These are phyloP conservation scores for Chrysosporium queenslandicum DNA, from an alignment of 2,329 filamentous ascomycete genomes.

Conservation along the genomic window DNA sequence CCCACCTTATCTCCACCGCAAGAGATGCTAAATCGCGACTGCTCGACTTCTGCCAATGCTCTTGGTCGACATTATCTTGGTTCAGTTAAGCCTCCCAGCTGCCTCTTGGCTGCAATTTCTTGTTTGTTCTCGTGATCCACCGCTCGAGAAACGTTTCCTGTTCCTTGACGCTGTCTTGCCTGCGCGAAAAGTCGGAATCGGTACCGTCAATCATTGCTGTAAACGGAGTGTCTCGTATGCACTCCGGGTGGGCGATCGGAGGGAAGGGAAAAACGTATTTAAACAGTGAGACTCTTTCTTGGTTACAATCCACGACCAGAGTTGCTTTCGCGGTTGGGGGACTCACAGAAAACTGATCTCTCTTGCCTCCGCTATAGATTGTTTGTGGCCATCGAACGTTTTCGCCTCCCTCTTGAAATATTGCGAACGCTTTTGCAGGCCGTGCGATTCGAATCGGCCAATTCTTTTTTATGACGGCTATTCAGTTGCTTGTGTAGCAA, in stretches of 20 bases:
- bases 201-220: not conserved
- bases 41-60: not conserved
- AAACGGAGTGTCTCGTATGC: not conserved
- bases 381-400: not conserved
- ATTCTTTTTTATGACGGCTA: not conserved
- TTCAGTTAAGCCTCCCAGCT: not conserved
- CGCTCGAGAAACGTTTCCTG: not conserved
- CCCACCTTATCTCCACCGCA: not conserved
- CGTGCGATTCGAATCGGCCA: not conserved
- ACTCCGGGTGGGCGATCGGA: not conserved
- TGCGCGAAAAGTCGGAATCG: not conserved
- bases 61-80: not conserved
- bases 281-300: not conserved
- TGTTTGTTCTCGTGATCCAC: slow-evolving; percentile 4
- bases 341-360: not conserved
- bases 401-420: not conserved
- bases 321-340: too few relatives aligned
- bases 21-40: not conserved
- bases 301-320: too few relatives aligned
- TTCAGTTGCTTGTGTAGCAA: not conserved
- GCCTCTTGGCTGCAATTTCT: slow-evolving; percentile 9
- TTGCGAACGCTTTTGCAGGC: not conserved
- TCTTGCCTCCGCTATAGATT: not conserved
- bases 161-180: not conserved
- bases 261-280: not conserved